phyloP scores from a whole-genome alignment of 345 rosid species.

The Corymbia maculata region DNA sequence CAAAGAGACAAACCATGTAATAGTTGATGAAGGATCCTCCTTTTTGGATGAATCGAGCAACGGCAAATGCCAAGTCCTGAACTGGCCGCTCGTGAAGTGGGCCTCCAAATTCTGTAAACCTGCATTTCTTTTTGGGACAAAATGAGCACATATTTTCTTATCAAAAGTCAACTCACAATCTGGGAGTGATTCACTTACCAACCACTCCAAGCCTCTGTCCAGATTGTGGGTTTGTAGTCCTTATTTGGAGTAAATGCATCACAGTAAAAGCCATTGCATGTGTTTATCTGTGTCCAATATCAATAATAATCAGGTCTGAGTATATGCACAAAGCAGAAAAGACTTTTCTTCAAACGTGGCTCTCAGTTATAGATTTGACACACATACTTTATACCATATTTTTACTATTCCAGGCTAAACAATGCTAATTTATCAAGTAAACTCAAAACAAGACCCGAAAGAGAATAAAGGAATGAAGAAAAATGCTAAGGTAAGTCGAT shows the following conservation, averaged over 20 bases:
- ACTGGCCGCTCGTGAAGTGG: constrained; percentile 90
- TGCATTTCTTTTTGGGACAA: constrained; percentile 5
- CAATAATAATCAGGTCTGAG: neutral
- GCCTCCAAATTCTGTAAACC: constrained; percentile 97
- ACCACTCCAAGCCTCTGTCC: constrained; percentile 99
- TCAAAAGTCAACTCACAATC: neutral
- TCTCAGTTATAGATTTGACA: neutral
- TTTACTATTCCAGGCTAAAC: neutral
- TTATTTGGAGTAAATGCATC: constrained; percentile 93
- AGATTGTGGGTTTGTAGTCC: constrained; percentile 87
- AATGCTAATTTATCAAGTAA: neutral
- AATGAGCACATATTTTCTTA: neutral
- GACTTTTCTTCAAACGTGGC: neutral
- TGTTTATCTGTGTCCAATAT: constrained; percentile 57
- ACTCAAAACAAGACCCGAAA: neutral
- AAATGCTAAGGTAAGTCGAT: neutral
- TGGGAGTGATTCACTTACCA: constrained; percentile 35
- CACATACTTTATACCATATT: neutral
- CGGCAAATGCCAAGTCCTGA: constrained; percentile 94
- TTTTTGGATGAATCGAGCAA: constrained; percentile 89
- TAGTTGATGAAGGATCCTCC: constrained; percentile 97
- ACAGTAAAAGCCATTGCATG: constrained; percentile 99
- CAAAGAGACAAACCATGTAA: constrained; percentile 61
- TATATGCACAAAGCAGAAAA: neutral
- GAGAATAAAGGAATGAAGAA: neutral